A percentile compares a stretch with the other conserved stretches of the same genome.
phyloP scores from a whole-genome alignment of 495 filamentous ascomycete genomes.

The Lasiosphaeria miniovina region DNA sequence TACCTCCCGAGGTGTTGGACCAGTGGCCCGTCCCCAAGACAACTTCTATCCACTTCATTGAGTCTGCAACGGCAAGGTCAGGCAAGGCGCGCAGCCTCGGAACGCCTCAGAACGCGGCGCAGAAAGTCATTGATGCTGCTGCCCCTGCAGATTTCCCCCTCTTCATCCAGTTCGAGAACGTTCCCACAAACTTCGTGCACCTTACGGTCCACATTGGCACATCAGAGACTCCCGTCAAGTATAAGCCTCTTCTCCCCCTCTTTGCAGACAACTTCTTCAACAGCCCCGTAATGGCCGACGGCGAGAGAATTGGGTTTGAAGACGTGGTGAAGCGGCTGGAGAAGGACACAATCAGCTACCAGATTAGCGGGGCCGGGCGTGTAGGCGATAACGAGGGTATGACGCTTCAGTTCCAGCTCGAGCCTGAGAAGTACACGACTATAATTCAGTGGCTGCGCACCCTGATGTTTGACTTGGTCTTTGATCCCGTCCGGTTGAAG shows the following conservation, averaged over 20 bases:
- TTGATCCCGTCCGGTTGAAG: constrained; percentile 74
- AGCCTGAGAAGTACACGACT: constrained; percentile 80
- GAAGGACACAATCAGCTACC: constrained; percentile 82
- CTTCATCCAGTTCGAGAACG: constrained; percentile 96
- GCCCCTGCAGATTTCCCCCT: constrained; percentile 56
- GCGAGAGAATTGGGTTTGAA: constrained; percentile 79
- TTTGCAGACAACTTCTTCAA: constrained; percentile 94
- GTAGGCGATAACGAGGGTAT: constrained; percentile 78
- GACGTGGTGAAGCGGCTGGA: constrained; percentile 86
- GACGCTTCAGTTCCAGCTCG: constrained; percentile 76
- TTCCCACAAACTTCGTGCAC: constrained; percentile 85
- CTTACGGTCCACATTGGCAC: constrained; percentile 76
- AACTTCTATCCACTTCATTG: constrained; percentile 89
- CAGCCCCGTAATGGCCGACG: constrained; percentile 76
- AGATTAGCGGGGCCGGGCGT: constrained; percentile 59
- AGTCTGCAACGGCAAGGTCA: constrained; percentile 80
- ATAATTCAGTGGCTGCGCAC: constrained; percentile 82
- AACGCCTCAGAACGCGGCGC: constrained; percentile 61
- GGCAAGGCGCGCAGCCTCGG: constrained; percentile 74
- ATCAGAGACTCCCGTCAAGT: constrained; percentile 63
- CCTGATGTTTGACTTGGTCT: constrained; percentile 83
- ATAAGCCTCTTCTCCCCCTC: constrained; percentile 77
- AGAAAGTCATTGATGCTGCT: constrained; percentile 72
- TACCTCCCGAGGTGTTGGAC: constrained; percentile 72
- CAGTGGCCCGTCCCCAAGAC: constrained; percentile 77